phyloP scores from a whole-genome alignment of 2,329 filamentous ascomycete genomes.

The Aspergillus sp. region DNA sequence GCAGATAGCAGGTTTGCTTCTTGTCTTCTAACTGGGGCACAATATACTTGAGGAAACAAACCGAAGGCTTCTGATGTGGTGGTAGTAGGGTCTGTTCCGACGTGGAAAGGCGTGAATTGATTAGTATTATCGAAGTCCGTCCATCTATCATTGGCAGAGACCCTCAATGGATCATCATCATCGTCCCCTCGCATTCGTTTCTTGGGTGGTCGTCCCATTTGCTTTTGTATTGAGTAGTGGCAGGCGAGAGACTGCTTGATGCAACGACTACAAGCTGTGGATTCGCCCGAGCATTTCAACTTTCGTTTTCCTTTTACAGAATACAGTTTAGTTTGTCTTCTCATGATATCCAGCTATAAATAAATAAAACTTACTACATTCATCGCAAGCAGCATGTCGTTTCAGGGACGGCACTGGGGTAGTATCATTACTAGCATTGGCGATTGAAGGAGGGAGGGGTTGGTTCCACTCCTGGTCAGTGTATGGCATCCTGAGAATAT shows the following conservation, averaged over 20 bases:
- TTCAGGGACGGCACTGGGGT: conserved; percentile 26
- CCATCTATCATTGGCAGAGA: conserved; percentile 16
- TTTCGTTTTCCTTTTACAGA: conserved; percentile 39
- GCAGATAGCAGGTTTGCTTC: conserved; percentile 15
- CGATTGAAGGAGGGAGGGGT: conserved; percentile 2
- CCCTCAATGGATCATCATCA: conserved; percentile 8
- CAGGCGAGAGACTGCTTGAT: conserved; percentile 37
- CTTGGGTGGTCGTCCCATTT: conserved; percentile 45
- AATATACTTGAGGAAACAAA: conserved; percentile 25
- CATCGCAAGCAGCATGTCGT: conserved; percentile 45
- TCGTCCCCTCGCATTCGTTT: conserved; percentile 31
- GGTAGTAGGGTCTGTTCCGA: conserved; percentile 9
- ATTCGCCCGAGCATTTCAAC: conserved; percentile 45
- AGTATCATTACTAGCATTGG: conserved; percentile 3
- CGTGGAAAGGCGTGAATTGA: conserved; percentile 10
- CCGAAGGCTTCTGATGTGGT: conserved; percentile 17
- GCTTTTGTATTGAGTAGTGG: conserved; percentile 45
- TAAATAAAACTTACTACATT: conserved; percentile 37
- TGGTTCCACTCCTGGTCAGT: conserved; percentile 8
- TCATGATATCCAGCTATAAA: conserved; percentile 1
- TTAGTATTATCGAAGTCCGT: conserved; percentile 13
- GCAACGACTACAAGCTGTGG: conserved; percentile 39
- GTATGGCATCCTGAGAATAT: conserved; percentile 7
- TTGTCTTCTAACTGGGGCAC: conserved; percentile 7
- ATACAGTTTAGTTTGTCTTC: conserved; percentile 6